Percentiles rank a stretch among this genome's conserved stretches.
Conservation (phyloP, 805 yeast species). For the Cyberlindnera saturnus region DNA sequence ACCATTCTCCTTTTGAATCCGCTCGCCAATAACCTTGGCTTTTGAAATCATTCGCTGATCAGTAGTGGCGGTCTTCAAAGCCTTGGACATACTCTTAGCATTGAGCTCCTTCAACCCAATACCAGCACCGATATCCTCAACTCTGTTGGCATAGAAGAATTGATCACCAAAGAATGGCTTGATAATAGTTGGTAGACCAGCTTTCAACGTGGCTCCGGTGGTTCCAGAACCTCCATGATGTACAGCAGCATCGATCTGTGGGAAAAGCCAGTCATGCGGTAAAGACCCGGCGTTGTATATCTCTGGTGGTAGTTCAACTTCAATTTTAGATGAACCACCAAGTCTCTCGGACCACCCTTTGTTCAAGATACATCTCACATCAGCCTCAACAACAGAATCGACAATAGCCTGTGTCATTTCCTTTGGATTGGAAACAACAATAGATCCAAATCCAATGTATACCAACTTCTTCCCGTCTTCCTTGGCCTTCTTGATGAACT, state of each 20-base stretch:
- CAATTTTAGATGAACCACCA: constrained; percentile 29
- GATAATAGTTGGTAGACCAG: constrained; percentile 83
- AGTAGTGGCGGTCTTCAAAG: constrained; percentile 61
- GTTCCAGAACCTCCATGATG: constrained; percentile 98
- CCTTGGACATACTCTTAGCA: constrained; percentile 54
- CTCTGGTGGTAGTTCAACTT: constrained; percentile 52
- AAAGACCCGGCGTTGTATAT: constrained; percentile 65
- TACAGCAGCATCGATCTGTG: constrained; percentile 85
- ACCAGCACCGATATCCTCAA: constrained; percentile 88
- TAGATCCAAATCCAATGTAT: constrained; percentile 94
- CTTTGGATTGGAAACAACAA: constrained; percentile 79
- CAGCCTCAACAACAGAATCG: constrained; percentile 74
- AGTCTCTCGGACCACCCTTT: constrained; percentile 93
- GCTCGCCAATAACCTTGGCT: constrained; percentile 57
- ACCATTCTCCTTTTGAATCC: constrained; percentile 72
- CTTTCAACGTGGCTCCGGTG: constrained; percentile 83
- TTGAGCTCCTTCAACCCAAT: constrained; percentile 63
- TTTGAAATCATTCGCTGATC: constrained; percentile 61
- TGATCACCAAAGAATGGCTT: constrained; percentile 98
- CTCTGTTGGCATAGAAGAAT: constrained; percentile 81
- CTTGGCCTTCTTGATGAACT: constrained; percentile 60
- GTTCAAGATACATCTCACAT: constrained; percentile 78
- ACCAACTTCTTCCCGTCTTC: constrained; percentile 62
- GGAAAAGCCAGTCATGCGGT: constrained; percentile 94
- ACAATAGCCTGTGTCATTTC: constrained; percentile 72